Conservation (phyloP, 2,329 filamentous ascomycete genomes). For the Colletotrichum horii region DNA sequence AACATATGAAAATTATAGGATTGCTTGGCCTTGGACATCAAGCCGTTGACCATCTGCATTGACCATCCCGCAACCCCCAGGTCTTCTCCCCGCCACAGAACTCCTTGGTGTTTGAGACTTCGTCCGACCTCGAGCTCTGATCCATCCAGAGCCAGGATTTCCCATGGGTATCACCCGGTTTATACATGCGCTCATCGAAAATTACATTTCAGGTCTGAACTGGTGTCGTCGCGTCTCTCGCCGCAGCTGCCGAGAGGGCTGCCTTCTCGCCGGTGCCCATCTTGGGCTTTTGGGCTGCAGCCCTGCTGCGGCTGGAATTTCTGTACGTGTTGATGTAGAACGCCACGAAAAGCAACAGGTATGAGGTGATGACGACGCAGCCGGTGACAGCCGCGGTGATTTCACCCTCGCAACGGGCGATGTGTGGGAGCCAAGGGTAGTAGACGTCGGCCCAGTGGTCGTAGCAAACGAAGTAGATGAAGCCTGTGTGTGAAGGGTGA, state of each 20-base stretch:
- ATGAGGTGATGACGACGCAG: conserved; percentile 75
- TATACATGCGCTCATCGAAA: not conserved
- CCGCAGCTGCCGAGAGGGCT: not conserved
- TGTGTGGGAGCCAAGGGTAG: conserved; percentile 72
- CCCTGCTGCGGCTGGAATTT: not conserved
- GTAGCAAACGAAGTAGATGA: conserved; percentile 75
- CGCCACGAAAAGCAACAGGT: conserved; percentile 78
- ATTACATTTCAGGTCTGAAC: not conserved
- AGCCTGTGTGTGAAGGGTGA: not conserved
- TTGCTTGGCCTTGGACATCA: not conserved
- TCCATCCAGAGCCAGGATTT: not conserved
- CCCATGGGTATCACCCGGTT: not conserved
- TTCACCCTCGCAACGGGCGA: conserved; percentile 75
- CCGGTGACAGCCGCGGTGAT: conserved; percentile 80
- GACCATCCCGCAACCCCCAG: not conserved
- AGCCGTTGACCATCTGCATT: not conserved
- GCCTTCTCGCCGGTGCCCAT: not conserved
- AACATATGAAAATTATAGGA: not conserved
- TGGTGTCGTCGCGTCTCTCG: not conserved
- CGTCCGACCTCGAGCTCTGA: not conserved
- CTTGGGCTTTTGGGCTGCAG: not conserved
- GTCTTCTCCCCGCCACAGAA: not conserved
- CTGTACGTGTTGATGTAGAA: conserved; percentile 69
- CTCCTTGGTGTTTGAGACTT: not conserved
- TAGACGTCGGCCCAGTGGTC: conserved; percentile 78